Conservation (phyloP, 192 early-diverging fungal species). For the Phlyctochytrium planicorne region DNA sequence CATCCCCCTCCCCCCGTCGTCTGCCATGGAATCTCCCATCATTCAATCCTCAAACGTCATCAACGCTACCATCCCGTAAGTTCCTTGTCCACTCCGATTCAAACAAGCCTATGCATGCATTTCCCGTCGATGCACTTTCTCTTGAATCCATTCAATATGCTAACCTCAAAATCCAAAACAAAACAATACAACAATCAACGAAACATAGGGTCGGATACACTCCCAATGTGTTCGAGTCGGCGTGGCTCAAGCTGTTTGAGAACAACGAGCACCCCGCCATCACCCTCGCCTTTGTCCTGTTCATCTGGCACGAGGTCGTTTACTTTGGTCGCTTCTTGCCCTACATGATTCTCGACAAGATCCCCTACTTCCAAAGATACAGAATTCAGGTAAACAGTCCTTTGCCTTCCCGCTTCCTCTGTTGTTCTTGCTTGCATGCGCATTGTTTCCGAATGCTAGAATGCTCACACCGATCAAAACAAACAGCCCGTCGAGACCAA, state of each 20-base stretch:
- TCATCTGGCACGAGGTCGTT: constrained; percentile 86
- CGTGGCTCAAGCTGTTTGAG: constrained; percentile 38
- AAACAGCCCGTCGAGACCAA: constrained; percentile 69
- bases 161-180: no score
- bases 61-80: no score
- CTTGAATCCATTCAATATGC: no score
- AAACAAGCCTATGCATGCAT: no score
- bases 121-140: no score
- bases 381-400: constrained; percentile 86
- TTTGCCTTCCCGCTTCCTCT: constrained; percentile 10
- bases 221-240: constrained; percentile 12
- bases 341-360: constrained; percentile 78
- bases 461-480: neutral
- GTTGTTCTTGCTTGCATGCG: neutral
- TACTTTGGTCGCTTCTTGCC: constrained; percentile 93
- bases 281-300: constrained; percentile 61
- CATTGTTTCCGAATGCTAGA: neutral
- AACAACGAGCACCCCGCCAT: constrained; percentile 29
- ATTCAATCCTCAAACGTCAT: no score
- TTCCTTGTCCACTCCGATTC: no score
- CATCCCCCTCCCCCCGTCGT: no score
- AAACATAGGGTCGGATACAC: constrained; percentile 13
- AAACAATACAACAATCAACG: no score
- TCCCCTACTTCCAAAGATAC: constrained; percentile 84
- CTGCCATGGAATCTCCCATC: no score